phyloP scores from a whole-genome alignment of 495 filamentous ascomycete genomes.

The Tuber umbilicatum region DNA sequence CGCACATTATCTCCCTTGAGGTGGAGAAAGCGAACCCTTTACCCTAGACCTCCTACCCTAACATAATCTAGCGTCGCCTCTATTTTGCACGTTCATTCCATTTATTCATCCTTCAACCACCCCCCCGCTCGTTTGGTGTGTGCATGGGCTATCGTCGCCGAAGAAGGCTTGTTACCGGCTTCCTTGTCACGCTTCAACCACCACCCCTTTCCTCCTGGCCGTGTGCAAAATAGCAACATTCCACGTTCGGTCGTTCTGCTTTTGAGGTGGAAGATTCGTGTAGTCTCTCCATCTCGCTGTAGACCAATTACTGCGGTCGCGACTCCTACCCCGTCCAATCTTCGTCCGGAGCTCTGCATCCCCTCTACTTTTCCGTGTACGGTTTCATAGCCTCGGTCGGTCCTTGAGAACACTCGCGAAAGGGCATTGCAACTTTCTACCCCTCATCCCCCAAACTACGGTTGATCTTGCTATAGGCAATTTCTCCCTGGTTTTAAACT shows the following conservation, averaged over 20 bases:
- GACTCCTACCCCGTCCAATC: background rate
- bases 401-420: background rate
- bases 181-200: slow-evolving; percentile 28
- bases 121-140: slow-evolving; percentile 38
- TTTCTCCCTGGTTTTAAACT: slow-evolving; percentile 17
- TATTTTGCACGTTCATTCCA: slow-evolving; percentile 27
- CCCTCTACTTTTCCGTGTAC: background rate
- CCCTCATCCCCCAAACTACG: background rate
- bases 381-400: background rate
- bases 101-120: slow-evolving; percentile 8
- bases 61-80: slow-evolving; percentile 25
- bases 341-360: slow-evolving; percentile 28
- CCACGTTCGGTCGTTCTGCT: slow-evolving; percentile 31
- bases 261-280: slow-evolving; percentile 17
- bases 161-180: slow-evolving; percentile 36
- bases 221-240: slow-evolving; percentile 39
- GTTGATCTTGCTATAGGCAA: slow-evolving; percentile 10
- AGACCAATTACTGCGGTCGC: slow-evolving; percentile 27
- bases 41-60: background rate
- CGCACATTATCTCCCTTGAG: background rate
- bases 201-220: slow-evolving; percentile 37
- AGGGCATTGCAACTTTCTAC: background rate
- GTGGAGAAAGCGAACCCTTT: background rate
- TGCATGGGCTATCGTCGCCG: slow-evolving; percentile 39
- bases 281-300: slow-evolving; percentile 28